A percentile compares a stretch with the other conserved stretches of the same genome.
These are phyloP conservation scores for Pyrus pyrifolia DNA, from an alignment of 306 rosid species.

Conservation along the genomic window DNA sequence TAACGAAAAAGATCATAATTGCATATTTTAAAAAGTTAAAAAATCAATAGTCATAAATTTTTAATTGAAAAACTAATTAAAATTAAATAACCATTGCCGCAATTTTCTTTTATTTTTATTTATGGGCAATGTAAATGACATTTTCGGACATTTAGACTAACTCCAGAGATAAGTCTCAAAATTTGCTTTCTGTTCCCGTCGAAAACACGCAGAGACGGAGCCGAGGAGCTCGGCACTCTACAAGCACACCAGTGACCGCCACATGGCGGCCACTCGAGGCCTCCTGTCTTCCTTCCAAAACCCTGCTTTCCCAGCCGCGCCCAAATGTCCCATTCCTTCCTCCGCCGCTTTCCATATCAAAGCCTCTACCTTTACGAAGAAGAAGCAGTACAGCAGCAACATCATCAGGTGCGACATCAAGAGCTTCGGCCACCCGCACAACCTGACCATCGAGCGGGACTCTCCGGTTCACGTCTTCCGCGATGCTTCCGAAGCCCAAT, in stretches of 20 bases:
- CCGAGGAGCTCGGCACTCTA: background rate
- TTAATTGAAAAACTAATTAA: rapidly evolving
- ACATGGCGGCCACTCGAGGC: constrained; percentile 59
- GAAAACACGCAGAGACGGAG: background rate
- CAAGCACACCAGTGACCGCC: constrained; percentile 23
- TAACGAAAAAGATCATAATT: too few relatives aligned
- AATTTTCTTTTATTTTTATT: too few relatives aligned
- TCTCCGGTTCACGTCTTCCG: constrained; percentile 19
- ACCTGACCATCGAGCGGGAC: constrained; percentile 43
- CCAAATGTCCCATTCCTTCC: constrained; percentile 19
- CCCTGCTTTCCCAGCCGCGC: constrained; percentile 1
- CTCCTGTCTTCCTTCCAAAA: constrained; percentile 26
- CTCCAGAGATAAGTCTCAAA: too few relatives aligned
- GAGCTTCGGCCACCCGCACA: constrained; percentile 45
- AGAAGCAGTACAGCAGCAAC: background rate
- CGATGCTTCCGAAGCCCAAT: constrained; percentile 24
- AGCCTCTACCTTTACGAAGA: constrained; percentile 1
- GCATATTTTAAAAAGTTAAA: too few relatives aligned
- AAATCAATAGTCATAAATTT: too few relatives aligned
- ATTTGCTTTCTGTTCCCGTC: too few relatives aligned
- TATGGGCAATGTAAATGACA: too few relatives aligned
- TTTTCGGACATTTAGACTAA: background rate
- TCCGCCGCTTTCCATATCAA: constrained; percentile 4
- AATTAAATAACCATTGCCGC: rapidly evolving
- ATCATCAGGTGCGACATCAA: constrained; percentile 44